A percentile compares a stretch with the other conserved stretches of the same genome.
phyloP scores from a whole-genome alignment of 2,329 filamentous ascomycete genomes.

The Aspergillus tubingensis region DNA sequence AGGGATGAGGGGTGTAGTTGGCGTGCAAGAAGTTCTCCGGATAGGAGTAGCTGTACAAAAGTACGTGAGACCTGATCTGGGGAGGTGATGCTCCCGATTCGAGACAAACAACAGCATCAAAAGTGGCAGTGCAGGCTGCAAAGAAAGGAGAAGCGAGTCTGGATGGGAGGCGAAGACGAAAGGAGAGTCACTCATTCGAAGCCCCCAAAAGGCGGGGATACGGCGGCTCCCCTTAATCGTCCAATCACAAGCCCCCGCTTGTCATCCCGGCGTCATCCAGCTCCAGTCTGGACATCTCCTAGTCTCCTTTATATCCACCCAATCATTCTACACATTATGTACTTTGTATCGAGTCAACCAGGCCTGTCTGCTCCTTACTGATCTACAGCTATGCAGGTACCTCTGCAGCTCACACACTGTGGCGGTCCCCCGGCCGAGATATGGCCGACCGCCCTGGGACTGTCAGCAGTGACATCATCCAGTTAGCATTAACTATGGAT shows the following conservation, averaged over 20 bases:
- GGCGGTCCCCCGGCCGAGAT: too few species aligned
- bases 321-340: not conserved
- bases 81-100: not conserved
- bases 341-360: too few species aligned
- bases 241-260: conserved; percentile 22
- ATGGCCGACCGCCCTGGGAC: too few species aligned
- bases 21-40: not conserved
- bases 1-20: not conserved
- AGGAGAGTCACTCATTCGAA: not conserved
- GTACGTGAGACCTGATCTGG: not conserved
- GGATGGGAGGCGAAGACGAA: not conserved
- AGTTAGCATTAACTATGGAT: too few species aligned
- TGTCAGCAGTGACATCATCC: too few species aligned
- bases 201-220: not conserved
- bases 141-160: not conserved
- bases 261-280: conserved; percentile 18
- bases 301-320: not conserved
- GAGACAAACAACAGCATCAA: not conserved
- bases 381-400: too few species aligned
- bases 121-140: not conserved
- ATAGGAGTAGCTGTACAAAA: not conserved
- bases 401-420: not conserved
- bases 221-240: not conserved
- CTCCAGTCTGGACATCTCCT: not conserved
- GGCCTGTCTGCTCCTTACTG: too few species aligned